Evolutionary conservation across 805 yeast genomes (phyloP).

Genomic region (Metahyphopichia silvanorum): DNA sequence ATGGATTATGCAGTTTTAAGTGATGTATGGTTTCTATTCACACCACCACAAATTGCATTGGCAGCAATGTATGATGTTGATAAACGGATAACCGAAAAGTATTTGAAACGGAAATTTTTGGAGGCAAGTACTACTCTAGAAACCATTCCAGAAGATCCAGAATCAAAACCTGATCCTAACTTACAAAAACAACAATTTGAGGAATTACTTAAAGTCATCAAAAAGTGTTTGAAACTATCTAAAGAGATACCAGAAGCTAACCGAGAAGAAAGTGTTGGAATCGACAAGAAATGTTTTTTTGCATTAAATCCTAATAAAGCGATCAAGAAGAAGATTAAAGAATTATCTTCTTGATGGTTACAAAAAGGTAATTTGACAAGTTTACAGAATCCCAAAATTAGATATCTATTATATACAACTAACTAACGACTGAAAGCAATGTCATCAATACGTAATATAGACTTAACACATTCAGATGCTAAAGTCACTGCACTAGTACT

Average conservation of each 20-base stretch:
- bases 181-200: constrained; percentile 29
- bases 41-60: constrained; percentile 95
- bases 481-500: constrained; percentile 90
- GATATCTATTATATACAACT: background rate
- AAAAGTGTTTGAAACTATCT: constrained; percentile 47
- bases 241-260: constrained; percentile 43
- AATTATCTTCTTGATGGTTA: too few relatives aligned
- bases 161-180: constrained; percentile 8
- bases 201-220: constrained; percentile 42
- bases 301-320: constrained; percentile 57
- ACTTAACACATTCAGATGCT: constrained; percentile 95
- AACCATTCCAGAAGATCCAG: background rate
- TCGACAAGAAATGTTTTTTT: constrained; percentile 63
- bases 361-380: too few relatives aligned
- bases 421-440: constrained; percentile 68
- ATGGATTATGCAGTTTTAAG: constrained; percentile 64
- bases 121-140: constrained; percentile 9
- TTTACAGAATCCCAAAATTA: too few relatives aligned
- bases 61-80: constrained; percentile 75
- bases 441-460: constrained; percentile 94
- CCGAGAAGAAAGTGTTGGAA: constrained; percentile 57
- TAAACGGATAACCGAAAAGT: constrained; percentile 59
- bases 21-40: constrained; percentile 71
- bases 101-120: constrained; percentile 62
- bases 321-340: constrained; percentile 41